These are phyloP conservation scores for Phytophthora nicotianae DNA, from an alignment of 352 stramenopile genomes.

Conservation along the genomic window DNA sequence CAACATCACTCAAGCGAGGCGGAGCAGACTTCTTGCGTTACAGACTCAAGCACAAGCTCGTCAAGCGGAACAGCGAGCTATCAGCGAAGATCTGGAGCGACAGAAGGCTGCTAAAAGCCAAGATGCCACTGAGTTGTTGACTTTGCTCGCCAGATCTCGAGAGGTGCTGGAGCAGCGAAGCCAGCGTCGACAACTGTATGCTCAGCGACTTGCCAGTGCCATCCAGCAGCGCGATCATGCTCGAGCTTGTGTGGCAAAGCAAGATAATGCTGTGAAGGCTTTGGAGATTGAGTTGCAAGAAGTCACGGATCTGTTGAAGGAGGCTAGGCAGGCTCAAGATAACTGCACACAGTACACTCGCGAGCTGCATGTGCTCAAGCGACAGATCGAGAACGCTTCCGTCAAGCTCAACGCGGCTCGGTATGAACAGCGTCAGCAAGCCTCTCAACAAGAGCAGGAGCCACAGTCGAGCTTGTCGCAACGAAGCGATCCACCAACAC, in stretches of 20 bases:
- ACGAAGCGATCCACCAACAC: constrained; percentile 10
- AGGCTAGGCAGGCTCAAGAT: constrained; percentile 44
- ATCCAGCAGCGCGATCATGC: constrained; percentile 41
- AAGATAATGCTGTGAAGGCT: constrained; percentile 41
- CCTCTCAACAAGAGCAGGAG: constrained; percentile 1
- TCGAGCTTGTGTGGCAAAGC: constrained; percentile 40
- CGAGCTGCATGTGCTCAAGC: constrained; percentile 48
- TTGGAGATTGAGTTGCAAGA: constrained; percentile 49
- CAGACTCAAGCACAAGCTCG: constrained; percentile 40
- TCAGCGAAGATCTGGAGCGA: constrained; percentile 16
- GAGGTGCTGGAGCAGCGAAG: constrained; percentile 25
- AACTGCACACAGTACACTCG: constrained; percentile 34
- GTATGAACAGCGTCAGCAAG: constrained; percentile 11
- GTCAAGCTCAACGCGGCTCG: constrained; percentile 53
- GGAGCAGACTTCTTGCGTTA: constrained; percentile 22
- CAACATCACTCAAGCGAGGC: constrained; percentile 7
- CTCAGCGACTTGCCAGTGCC: constrained; percentile 19
- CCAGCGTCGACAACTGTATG: constrained; percentile 30
- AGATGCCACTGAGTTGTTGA: constrained; percentile 19
- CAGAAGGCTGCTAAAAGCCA: constrained; percentile 20
- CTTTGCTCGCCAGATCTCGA: constrained; percentile 25
- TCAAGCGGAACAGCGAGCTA: constrained; percentile 27
- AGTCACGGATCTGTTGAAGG: constrained; percentile 32
- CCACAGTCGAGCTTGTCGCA: constrained; percentile 5
- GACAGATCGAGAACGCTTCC: constrained; percentile 56